These are phyloP conservation scores for Ophiosphaerella herpotricha DNA, from an alignment of 2,329 filamentous ascomycete species.

Conservation along the genomic window DNA sequence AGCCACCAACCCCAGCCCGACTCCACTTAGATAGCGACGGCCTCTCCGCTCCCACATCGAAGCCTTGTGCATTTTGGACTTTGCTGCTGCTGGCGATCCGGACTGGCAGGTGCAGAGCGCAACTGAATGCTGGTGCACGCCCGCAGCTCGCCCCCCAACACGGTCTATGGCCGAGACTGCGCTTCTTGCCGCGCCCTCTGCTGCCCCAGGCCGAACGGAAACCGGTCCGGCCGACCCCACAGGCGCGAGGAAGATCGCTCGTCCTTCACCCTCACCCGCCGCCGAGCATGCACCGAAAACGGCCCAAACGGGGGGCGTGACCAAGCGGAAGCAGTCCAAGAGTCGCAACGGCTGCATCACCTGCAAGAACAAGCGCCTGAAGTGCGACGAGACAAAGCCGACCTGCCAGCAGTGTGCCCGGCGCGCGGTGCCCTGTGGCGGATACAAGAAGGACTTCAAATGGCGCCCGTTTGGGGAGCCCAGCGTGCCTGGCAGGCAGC, in stretches of 20 bases:
- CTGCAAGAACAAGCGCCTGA: slow-evolving; percentile 73
- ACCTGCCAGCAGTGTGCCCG: slow-evolving; percentile 69
- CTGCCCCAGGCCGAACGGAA: slow-evolving; percentile 12
- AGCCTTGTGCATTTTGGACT: background rate
- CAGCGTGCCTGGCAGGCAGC: slow-evolving; percentile 55
- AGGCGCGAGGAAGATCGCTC: slow-evolving; percentile 30
- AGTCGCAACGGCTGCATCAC: slow-evolving; percentile 76
- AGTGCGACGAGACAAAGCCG: slow-evolving; percentile 75
- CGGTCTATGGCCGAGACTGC: slow-evolving; percentile 58
- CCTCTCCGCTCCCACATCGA: slow-evolving; percentile 12
- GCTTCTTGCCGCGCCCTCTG: slow-evolving; percentile 60
- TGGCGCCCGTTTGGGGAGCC: slow-evolving; percentile 73
- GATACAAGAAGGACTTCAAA: slow-evolving; percentile 77
- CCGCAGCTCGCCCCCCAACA: slow-evolving; percentile 13
- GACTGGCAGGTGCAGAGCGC: background rate
- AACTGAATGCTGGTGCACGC: slow-evolving; percentile 20
- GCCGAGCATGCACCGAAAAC: slow-evolving; percentile 29
- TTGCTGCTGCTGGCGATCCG: slow-evolving; percentile 3
- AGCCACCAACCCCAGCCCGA: slow-evolving; percentile 19
- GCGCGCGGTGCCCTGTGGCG: slow-evolving; percentile 68
- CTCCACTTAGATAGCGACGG: slow-evolving; percentile 34
- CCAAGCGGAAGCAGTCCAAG: slow-evolving; percentile 73
- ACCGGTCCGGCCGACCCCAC: slow-evolving; percentile 11
- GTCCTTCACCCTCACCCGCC: slow-evolving; percentile 18
- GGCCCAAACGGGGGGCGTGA: slow-evolving; percentile 45